A percentile compares a stretch with the other conserved stretches of the same genome.
phyloP scores from a whole-genome alignment of 2,329 filamentous ascomycete genomes.

The Catunica adiposa region DNA sequence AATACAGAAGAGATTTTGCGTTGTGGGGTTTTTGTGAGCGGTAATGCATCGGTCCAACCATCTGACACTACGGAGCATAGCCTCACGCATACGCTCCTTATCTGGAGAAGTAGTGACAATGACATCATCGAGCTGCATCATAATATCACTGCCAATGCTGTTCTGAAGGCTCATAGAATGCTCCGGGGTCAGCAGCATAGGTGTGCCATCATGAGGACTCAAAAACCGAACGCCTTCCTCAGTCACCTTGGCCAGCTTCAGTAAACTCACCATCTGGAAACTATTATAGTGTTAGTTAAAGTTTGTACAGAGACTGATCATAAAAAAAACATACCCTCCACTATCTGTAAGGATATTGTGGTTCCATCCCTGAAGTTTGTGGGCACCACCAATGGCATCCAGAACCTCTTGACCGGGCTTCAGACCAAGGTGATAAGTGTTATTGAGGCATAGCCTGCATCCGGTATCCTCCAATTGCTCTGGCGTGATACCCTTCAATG shows the following conservation, averaged over 20 bases:
- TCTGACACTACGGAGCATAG: constrained; percentile 83
- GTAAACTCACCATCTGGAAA: constrained; percentile 96
- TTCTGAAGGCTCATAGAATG: constrained; percentile 95
- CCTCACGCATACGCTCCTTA: constrained; percentile 70
- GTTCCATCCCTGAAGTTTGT: constrained; percentile 87
- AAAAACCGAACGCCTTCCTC: constrained; percentile 92
- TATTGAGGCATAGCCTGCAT: constrained; percentile 86
- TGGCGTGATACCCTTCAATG: constrained; percentile 83
- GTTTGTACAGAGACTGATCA: too few species aligned
- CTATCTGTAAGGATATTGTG: constrained; percentile 84
- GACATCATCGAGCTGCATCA: constrained; percentile 98
- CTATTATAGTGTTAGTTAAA: constrained; percentile 29
- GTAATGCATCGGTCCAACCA: constrained; percentile 94
- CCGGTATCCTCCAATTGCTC: constrained; percentile 79
- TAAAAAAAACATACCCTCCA: constrained; percentile 36
- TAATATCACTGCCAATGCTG: constrained; percentile 93
- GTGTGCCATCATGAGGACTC: constrained; percentile 86
- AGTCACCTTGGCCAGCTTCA: constrained; percentile 83
- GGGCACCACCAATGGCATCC: constrained; percentile 76
- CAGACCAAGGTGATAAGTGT: constrained; percentile 90
- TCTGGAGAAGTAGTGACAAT: constrained; percentile 93
- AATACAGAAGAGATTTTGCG: constrained; percentile 94
- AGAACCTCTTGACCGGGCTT: constrained; percentile 87
- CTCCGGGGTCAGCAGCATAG: constrained; percentile 94
- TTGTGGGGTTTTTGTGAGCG: constrained; percentile 66